A percentile compares a stretch with the other conserved stretches of the same genome.
phyloP scores from a whole-genome alignment of 129 eudicot genomes.

The Lactuca saligna region DNA sequence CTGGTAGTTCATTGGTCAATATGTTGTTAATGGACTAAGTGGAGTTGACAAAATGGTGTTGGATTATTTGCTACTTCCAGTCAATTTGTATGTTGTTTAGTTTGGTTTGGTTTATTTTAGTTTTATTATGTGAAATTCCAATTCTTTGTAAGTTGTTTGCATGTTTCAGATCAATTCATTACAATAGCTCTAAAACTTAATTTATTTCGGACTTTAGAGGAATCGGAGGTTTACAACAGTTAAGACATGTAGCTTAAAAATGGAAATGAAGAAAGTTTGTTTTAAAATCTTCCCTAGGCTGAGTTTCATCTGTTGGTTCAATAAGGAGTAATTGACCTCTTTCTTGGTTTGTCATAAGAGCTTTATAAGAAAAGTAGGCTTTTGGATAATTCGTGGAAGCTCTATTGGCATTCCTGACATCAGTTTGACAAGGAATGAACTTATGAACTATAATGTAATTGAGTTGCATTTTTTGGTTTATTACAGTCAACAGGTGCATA shows the following conservation, averaged over 20 bases:
- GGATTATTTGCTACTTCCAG: constrained; percentile 55
- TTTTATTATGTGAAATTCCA: too few species aligned
- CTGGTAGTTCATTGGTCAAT: constrained; percentile 43
- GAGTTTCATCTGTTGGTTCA: background rate
- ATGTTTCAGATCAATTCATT: background rate
- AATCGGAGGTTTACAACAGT: background rate
- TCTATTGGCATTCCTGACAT: background rate
- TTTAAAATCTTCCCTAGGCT: background rate
- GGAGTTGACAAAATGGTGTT: constrained; percentile 51
- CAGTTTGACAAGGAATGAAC: background rate
- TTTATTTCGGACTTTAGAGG: background rate
- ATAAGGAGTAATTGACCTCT: background rate
- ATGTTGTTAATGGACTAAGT: constrained; percentile 34
- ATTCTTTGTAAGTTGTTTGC: too few species aligned
- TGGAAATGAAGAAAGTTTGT: background rate
- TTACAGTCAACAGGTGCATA: background rate
- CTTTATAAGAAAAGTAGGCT: background rate
- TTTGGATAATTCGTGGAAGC: background rate
- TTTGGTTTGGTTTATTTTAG: constrained; percentile 25
- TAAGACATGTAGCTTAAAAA: background rate
- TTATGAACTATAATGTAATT: background rate
- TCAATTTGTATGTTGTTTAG: constrained; percentile 2
- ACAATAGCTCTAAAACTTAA: background rate
- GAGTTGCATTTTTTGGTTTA: background rate
- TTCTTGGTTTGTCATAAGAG: background rate